These are phyloP conservation scores for Smallanthus sonchifolius DNA, from an alignment of 129 eudicot species.

Conservation along the genomic window DNA sequence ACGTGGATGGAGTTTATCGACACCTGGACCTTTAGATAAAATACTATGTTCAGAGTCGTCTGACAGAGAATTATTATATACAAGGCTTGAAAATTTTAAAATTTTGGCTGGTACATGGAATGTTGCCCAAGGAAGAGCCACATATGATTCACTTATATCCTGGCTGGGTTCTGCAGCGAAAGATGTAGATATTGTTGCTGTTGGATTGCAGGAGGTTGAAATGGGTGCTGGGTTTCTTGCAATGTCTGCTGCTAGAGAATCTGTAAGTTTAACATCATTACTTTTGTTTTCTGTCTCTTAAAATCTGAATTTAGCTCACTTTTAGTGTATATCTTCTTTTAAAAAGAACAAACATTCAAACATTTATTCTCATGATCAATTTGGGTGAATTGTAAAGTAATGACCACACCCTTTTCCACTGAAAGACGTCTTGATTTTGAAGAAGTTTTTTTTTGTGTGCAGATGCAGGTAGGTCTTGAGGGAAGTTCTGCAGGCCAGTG, in stretches of 20 bases:
- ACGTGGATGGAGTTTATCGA: slow-evolving; percentile 85
- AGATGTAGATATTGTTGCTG: slow-evolving; percentile 71
- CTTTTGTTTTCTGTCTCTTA: neutral
- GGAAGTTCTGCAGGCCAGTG: slow-evolving; percentile 93
- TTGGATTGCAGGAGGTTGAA: slow-evolving; percentile 97
- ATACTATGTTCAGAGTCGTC: slow-evolving; percentile 61
- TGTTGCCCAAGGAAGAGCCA: slow-evolving; percentile 90
- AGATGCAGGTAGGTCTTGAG: slow-evolving; percentile 89
- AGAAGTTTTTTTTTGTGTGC: neutral
- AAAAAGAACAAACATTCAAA: neutral
- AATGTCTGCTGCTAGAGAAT: slow-evolving; percentile 97
- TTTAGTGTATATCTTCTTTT: neutral
- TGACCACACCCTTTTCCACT: slow-evolving; percentile 3
- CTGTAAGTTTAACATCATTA: slow-evolving; percentile 36
- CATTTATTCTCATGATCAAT: neutral
- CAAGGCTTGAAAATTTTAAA: slow-evolving; percentile 69
- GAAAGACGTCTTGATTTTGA: neutral
- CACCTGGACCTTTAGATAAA: slow-evolving; percentile 76
- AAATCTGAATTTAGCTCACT: neutral
- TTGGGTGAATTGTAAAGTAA: slow-evolving; percentile 7
- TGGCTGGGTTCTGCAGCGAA: slow-evolving; percentile 90
- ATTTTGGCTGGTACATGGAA: slow-evolving; percentile 92
- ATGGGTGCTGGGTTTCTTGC: slow-evolving; percentile 99
- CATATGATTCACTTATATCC: slow-evolving; percentile 78
- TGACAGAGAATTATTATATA: slow-evolving; percentile 63